Percentiles rank a stretch among this genome's conserved stretches.
Evolutionary conservation across 371 early-diverging fungal species (phyloP).

Genomic region (Mucor saturninus): DNA sequence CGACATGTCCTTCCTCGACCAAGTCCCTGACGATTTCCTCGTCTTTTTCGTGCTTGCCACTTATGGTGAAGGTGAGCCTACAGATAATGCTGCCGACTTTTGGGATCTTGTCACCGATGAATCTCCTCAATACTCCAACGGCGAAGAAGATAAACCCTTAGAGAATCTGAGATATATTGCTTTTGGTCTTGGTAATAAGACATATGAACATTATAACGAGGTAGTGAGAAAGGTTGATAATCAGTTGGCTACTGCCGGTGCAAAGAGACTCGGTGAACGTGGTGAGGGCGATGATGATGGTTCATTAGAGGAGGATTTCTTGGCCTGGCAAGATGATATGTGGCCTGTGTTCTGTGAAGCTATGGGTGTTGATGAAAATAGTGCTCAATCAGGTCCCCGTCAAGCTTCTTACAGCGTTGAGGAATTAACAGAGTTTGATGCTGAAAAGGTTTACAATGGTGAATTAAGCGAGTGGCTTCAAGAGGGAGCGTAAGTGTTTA

Average conservation of each 20-base stretch:
- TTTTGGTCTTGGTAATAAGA: slow-evolving; percentile 97
- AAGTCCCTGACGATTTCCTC: slow-evolving; percentile 64
- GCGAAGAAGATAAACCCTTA: slow-evolving; percentile 61
- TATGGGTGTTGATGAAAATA: slow-evolving; percentile 69
- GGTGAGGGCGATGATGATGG: slow-evolving; percentile 98
- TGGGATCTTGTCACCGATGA: slow-evolving; percentile 79
- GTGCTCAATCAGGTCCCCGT: slow-evolving; percentile 43
- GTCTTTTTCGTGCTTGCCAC: slow-evolving; percentile 90
- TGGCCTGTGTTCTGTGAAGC: slow-evolving; percentile 79
- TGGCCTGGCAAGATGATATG: slow-evolving; percentile 89
- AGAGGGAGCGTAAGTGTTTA: slow-evolving; percentile 40
- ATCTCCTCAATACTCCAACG: slow-evolving; percentile 66
- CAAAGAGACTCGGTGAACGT: slow-evolving; percentile 73
- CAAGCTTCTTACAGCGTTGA: slow-evolving; percentile 51
- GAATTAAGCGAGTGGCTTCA: slow-evolving; percentile 59
- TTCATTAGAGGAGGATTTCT: slow-evolving; percentile 93
- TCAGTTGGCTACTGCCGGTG: slow-evolving; percentile 73
- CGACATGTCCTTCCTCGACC: slow-evolving; percentile 78
- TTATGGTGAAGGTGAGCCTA: slow-evolving; percentile 92
- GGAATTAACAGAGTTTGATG: slow-evolving; percentile 38
- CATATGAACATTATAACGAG: slow-evolving; percentile 95
- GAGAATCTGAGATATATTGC: slow-evolving; percentile 72
- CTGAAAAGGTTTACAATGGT: slow-evolving; percentile 62
- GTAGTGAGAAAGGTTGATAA: slow-evolving; percentile 73
- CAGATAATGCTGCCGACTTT: slow-evolving; percentile 90